Evolutionary conservation across 768 basidiomycete species (phyloP).

Genomic region (Kwoniella botswanensis): DNA sequence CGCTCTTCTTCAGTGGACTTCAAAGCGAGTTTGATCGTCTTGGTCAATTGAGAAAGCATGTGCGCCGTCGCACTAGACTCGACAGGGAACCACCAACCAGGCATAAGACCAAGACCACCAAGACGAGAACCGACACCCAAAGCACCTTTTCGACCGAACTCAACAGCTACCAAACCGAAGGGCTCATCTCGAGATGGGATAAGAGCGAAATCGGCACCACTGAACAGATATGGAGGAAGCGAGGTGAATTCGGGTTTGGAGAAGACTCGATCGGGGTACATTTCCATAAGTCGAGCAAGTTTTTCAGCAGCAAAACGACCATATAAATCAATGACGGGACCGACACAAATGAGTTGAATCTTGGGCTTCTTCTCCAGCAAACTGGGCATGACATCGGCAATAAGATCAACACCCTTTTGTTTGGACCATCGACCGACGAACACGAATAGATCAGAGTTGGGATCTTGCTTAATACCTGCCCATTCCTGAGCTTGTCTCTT

Average conservation of each 20-base stretch:
- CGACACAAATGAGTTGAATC: constrained; percentile 85
- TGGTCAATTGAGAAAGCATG: constrained; percentile 91
- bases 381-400: constrained; percentile 91
- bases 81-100: constrained; percentile 99
- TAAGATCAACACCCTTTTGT: constrained; percentile 95
- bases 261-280: constrained; percentile 89
- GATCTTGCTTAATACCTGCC: constrained; percentile 91
- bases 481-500: constrained; percentile 95
- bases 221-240: constrained; percentile 88
- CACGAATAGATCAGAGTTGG: constrained; percentile 86
- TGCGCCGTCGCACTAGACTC: constrained; percentile 90
- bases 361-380: constrained; percentile 83
- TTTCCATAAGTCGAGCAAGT: constrained; percentile 87
- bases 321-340: constrained; percentile 93
- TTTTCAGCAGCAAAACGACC: constrained; percentile 96
- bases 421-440: constrained; percentile 99
- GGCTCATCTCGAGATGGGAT: constrained; percentile 97
- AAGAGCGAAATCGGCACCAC: constrained; percentile 91
- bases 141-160: constrained; percentile 95
- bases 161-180: constrained; percentile 93
- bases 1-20: constrained; percentile 90
- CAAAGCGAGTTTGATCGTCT: constrained; percentile 91
- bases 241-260: constrained; percentile 98
- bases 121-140: constrained; percentile 92
- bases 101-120: constrained; percentile 94